Conservation (phyloP, 306 rosid species). For the Herpetospermum pedunculosum region DNA sequence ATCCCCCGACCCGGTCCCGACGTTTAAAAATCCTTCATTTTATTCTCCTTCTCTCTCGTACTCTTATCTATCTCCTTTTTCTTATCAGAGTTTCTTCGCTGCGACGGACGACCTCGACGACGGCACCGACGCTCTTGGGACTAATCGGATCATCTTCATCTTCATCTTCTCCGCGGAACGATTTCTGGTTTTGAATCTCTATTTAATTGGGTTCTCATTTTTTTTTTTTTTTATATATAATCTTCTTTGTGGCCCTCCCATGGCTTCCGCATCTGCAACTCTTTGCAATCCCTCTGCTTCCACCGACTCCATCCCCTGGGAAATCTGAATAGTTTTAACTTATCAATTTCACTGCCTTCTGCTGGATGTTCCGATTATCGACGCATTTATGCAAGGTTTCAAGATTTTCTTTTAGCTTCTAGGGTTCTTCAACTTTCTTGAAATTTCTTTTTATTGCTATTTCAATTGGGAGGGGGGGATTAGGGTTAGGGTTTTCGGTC, state of each 20-base stretch:
- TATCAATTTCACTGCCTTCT: conserved; percentile 17
- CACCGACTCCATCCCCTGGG: background rate
- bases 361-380: conserved; percentile 12
- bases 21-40: conserved; percentile 1
- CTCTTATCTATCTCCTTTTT: conserved; percentile 2
- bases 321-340: conserved; percentile 17
- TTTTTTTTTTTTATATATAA: too few species aligned
- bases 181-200: conserved; percentile 6
- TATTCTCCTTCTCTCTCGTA: background rate
- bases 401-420: conserved; percentile 27
- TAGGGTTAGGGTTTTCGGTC: conserved; percentile 45
- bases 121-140: conserved; percentile 8
- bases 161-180: background rate
- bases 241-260: background rate
- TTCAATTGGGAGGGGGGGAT: conserved; percentile 28
- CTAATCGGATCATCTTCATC: background rate
- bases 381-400: conserved; percentile 23
- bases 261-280: conserved; percentile 6
- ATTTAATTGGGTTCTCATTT: background rate
- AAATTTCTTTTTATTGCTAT: conserved; percentile 13
- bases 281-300: conserved; percentile 13
- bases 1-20: background rate
- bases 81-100: conserved; percentile 7
- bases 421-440: conserved; percentile 59
- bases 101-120: conserved; percentile 7